phyloP scores from a whole-genome alignment of 192 early-diverging fungal species.

The Mortierella alpina region DNA sequence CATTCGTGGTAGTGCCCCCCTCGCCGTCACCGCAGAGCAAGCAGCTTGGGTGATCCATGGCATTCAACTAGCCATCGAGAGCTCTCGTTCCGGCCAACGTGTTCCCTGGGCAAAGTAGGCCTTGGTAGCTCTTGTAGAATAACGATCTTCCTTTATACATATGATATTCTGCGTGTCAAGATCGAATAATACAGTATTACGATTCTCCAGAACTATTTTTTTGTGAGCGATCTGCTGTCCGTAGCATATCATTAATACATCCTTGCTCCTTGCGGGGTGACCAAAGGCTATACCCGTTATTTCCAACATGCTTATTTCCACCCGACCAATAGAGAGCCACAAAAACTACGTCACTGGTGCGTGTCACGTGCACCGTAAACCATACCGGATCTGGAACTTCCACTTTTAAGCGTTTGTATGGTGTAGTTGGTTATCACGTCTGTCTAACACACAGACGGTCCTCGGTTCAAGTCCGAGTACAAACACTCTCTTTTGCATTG shows the following conservation, averaged over 20 bases:
- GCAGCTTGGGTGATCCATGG: conserved; percentile 73
- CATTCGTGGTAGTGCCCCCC: conserved; percentile 57
- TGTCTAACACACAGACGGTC: conserved; percentile 57
- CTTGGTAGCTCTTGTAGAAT: background rate
- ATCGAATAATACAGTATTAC: no score
- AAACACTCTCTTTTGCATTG: conserved; percentile 13
- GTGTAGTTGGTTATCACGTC: conserved; percentile 48
- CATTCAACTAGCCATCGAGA: conserved; percentile 76
- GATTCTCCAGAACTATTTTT: no score
- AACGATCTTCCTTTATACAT: background rate
- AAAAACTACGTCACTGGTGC: no score
- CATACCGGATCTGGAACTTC: no score
- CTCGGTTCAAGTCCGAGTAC: conserved; percentile 55
- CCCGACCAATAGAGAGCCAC: no score
- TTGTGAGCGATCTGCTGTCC: no score
- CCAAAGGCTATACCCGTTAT: no score
- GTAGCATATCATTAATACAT: no score
- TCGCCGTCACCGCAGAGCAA: conserved; percentile 74
- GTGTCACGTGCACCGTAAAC: no score
- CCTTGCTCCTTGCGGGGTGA: no score
- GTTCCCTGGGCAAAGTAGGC: conserved; percentile 16
- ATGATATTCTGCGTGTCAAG: no score
- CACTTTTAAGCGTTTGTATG: conserved; percentile 15
- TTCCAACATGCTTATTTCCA: no score
- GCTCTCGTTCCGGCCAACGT: conserved; percentile 48